Conservation (phyloP, 176 grass and related monocot genomes). For the Tuctoria greenei region DNA sequence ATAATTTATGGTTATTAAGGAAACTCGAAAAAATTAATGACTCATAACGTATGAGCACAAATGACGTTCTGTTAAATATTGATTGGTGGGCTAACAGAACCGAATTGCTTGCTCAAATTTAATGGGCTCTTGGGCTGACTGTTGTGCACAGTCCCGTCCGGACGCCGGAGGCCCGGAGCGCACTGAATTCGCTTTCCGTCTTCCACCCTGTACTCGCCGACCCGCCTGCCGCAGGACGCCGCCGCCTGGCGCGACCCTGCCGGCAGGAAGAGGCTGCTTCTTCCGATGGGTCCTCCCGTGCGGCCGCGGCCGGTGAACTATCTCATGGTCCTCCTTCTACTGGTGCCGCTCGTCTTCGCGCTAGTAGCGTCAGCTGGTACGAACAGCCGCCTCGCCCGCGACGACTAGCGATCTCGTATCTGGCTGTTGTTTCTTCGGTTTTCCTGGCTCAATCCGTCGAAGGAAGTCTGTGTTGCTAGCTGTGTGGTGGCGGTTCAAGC, state of each 20-base stretch:
- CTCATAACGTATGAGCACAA: too few relatives aligned
- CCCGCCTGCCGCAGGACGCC: background rate
- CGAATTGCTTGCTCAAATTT: too few relatives aligned
- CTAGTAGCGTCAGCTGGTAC: conserved; percentile 41
- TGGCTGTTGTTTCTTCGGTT: conserved; percentile 12
- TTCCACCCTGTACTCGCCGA: background rate
- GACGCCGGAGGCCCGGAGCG: background rate
- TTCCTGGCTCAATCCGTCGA: background rate
- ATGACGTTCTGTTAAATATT: too few relatives aligned
- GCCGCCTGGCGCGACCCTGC: conserved; percentile 3
- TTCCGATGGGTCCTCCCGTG: conserved; percentile 22
- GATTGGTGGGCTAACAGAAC: too few relatives aligned
- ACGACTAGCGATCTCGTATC: background rate
- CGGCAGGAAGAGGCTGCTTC: background rate
- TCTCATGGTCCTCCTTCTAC: background rate
- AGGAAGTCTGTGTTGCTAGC: background rate
- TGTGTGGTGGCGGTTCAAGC: background rate
- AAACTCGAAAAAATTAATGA: too few relatives aligned
- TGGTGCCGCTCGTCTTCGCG: conserved; percentile 12
- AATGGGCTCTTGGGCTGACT: background rate
- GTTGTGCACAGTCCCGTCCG: background rate
- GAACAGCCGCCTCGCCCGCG: background rate
- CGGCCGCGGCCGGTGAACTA: background rate
- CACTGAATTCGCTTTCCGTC: conserved; percentile 11
- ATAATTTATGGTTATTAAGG: too few relatives aligned